These are phyloP conservation scores for Barbatosphaeria neglecta DNA, from an alignment of 495 filamentous ascomycete genomes.

Conservation along the genomic window DNA sequence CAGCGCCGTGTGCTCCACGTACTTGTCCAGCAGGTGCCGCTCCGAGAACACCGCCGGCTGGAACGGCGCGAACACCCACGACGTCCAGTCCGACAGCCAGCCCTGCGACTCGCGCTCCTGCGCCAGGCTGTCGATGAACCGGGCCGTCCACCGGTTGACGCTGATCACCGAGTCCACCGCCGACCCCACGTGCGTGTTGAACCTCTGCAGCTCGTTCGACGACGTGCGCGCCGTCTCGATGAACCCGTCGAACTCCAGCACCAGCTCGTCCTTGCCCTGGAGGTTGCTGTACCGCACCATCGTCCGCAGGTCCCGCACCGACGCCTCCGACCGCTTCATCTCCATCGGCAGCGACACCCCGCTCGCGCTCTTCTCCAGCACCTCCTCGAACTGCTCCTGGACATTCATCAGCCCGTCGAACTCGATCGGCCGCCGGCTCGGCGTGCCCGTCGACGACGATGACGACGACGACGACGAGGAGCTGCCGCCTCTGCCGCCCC, in stretches of 20 bases:
- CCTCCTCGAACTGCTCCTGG: conserved; percentile 53
- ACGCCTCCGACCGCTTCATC: conserved; percentile 60
- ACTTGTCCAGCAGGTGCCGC: conserved; percentile 42
- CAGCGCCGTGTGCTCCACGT: conserved; percentile 49
- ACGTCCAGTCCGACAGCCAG: conserved; percentile 23
- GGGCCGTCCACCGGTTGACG: conserved; percentile 48
- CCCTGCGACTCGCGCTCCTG: conserved; percentile 32
- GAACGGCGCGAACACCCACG: conserved; percentile 42
- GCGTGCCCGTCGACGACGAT: conserved; percentile 3
- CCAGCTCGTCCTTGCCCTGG: conserved; percentile 43
- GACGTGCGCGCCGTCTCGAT: conserved; percentile 46
- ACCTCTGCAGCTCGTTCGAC: conserved; percentile 47
- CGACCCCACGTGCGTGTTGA: conserved; percentile 56
- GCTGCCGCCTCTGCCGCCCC: neutral
- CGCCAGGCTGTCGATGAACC: conserved; percentile 49
- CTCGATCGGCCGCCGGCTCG: conserved; percentile 34
- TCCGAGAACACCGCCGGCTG: conserved; percentile 41
- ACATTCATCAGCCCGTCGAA: conserved; percentile 57
- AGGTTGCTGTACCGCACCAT: conserved; percentile 40
- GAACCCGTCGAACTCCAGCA: conserved; percentile 55
- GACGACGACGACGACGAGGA: neutral
- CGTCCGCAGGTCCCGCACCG: conserved; percentile 62
- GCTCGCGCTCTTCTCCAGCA: conserved; percentile 47
- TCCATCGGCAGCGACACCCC: conserved; percentile 51
- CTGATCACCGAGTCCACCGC: conserved; percentile 59